These are phyloP conservation scores for Areca catechu DNA, from an alignment of 176 grass and related monocot genomes.

Conservation along the genomic window DNA sequence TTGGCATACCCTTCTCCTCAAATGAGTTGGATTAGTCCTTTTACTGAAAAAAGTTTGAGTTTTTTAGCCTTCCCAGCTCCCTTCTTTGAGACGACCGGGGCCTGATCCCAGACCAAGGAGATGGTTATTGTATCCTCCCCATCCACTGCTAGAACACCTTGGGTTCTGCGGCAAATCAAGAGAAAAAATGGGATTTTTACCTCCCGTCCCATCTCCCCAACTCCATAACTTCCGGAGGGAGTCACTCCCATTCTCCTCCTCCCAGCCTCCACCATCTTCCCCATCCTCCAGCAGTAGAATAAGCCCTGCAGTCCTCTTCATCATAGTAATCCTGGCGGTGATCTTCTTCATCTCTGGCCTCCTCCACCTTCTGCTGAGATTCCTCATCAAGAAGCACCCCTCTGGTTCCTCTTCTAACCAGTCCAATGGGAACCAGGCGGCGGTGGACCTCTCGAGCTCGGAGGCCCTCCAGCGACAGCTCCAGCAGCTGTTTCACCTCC, in stretches of 20 bases:
- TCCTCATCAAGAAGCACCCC: slow-evolving; percentile 57
- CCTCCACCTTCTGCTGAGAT: slow-evolving; percentile 57
- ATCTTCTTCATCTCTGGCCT: slow-evolving; percentile 70
- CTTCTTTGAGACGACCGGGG: slow-evolving; percentile 17
- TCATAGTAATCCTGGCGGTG: slow-evolving; percentile 74
- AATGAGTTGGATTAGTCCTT: background rate
- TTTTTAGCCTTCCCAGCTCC: background rate
- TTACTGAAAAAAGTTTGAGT: slow-evolving; percentile 6
- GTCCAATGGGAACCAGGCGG: slow-evolving; percentile 7
- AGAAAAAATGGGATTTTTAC: slow-evolving; percentile 5
- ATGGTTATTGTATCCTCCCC: slow-evolving; percentile 21
- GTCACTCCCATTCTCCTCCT: slow-evolving; percentile 17
- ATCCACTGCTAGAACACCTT: slow-evolving; percentile 13
- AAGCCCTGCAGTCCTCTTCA: slow-evolving; percentile 72
- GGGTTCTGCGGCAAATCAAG: slow-evolving; percentile 7
- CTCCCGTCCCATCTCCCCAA: background rate
- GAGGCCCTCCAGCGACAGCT: slow-evolving; percentile 60
- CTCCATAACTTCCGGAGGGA: slow-evolving; percentile 19
- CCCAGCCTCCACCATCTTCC: slow-evolving; percentile 20
- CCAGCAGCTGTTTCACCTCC: slow-evolving; percentile 65
- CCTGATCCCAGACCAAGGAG: slow-evolving; percentile 19
- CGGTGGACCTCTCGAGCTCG: slow-evolving; percentile 22
- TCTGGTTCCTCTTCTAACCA: slow-evolving; percentile 7
- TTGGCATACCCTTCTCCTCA: too few relatives aligned
- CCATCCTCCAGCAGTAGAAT: slow-evolving; percentile 32